Percentiles rank a stretch among this genome's conserved stretches.
phyloP scores from a whole-genome alignment of 129 eudicot species.

The Heracleum sosnowskyi region DNA sequence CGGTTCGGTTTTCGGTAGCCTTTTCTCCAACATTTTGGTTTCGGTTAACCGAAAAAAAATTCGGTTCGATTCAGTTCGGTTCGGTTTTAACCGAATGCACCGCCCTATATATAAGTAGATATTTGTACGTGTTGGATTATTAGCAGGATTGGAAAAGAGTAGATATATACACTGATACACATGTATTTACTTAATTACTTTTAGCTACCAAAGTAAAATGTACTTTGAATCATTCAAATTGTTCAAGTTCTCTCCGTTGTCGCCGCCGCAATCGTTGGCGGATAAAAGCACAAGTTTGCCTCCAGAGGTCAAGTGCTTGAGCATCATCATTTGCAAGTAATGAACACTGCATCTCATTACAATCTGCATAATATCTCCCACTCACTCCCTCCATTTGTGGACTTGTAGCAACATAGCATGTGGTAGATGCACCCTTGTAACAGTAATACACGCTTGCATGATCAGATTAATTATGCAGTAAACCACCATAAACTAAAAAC shows the following conservation, averaged over 20 bases:
- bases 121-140: background rate
- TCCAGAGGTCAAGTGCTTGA: constrained; percentile 63
- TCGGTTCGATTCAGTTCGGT: too few relatives aligned
- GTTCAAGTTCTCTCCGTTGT: background rate
- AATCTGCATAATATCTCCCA: constrained; percentile 80
- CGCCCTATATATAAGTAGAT: too few relatives aligned
- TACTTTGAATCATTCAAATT: background rate
- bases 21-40: too few relatives aligned
- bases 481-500: background rate
- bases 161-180: background rate
- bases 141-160: background rate
- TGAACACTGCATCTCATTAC: constrained; percentile 70
- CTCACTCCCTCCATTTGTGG: constrained; percentile 39
- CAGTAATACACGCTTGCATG: background rate
- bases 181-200: background rate
- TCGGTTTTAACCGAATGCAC: too few relatives aligned
- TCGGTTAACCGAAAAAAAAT: too few relatives aligned
- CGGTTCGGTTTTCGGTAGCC: too few relatives aligned
- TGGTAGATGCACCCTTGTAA: constrained; percentile 78
- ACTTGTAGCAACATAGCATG: constrained; percentile 82
- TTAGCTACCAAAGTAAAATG: background rate
- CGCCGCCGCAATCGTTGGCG: constrained; percentile 29
- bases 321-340: constrained; percentile 57
- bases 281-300: constrained; percentile 55
- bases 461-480: background rate